These are phyloP conservation scores for Microcos paniculata DNA, from an alignment of 345 rosid genomes.

Conservation along the genomic window DNA sequence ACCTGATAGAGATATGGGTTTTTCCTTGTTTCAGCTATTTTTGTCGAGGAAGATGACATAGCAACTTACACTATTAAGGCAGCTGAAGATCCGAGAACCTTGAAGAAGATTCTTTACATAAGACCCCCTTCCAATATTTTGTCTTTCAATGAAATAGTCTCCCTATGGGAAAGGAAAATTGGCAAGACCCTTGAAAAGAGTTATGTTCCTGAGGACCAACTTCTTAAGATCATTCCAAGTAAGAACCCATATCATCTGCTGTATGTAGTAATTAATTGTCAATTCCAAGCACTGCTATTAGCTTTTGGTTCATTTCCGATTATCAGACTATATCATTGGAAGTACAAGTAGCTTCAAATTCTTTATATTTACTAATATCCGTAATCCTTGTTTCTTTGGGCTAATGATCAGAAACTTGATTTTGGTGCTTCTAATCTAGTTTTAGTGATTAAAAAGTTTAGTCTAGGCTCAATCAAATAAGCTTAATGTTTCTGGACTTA, in stretches of 20 bases:
- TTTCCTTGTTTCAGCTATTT: slow-evolving; percentile 28
- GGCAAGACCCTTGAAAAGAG: no score
- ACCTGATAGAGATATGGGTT: not conserved
- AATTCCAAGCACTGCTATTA: no score
- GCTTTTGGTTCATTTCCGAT: not conserved
- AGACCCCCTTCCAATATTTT: no score
- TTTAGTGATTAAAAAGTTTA: not conserved
- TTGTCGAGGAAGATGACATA: slow-evolving; percentile 55
- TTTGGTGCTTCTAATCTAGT: not conserved
- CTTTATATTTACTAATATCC: no score
- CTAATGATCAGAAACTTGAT: not conserved
- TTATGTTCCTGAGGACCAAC: no score
- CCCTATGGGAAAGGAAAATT: no score
- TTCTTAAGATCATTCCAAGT: slow-evolving; percentile 48
- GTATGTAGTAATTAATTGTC: not conserved
- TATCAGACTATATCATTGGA: not conserved
- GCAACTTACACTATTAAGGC: slow-evolving; percentile 53
- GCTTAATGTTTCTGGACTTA: not conserved
- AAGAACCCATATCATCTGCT: not conserved
- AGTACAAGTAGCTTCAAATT: no score
- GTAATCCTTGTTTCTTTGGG: not conserved
- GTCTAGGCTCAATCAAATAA: not conserved
- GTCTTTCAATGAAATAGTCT: no score
- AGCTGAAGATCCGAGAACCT: slow-evolving; percentile 56
- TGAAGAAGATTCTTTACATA: slow-evolving; percentile 42